Evolutionary conservation across 192 early-diverging fungal genomes (phyloP), one percentile per base, ranked within the genome.

Genomic region (Thamnidium elegans): DNA sequence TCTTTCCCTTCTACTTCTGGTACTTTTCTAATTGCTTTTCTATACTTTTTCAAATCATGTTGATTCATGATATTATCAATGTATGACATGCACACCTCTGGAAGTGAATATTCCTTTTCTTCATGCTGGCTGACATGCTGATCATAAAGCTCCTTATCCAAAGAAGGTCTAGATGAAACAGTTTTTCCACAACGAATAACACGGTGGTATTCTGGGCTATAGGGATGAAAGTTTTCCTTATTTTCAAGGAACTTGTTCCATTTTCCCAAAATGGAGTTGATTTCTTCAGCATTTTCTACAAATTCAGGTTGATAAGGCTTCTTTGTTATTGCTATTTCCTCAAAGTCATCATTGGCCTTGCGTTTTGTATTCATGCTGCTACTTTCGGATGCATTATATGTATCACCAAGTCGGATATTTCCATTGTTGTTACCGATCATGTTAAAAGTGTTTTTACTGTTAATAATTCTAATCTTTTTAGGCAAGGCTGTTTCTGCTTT

Each of bases 221-320:
- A 54, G 0, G 52, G 52, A 5, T 54, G 52, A 54, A 54, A 54
- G 23, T 54, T 54, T 14, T 32, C 13, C 13, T 32, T 32, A 15
- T 15, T 54, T 54, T 54, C 52, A 5, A 54, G 52, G 23, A 54
- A 54, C 4, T 54, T 34, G 13, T 54, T 54, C 52, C 52, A 54
- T 32, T 54, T 54, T 54, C 31, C 31, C 21, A 54, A 54, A 15
- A 54, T 54, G 9, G 52, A 54, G 45, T 46, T 46, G 45, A n/a
- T 46, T 46, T 46, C 45, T 46, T 46, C 45, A 46, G 45, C 11
- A 46, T 46, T 46, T 46, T 10, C 45, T 46, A 4, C 34, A 36
- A 36, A 36, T 36, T 36, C 34, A 36, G 34, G 7, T 36, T 36
- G 34, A 36, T 7, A 36, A 7, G 34, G 34, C 34, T 36, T 36